Evolutionary conservation across 2,329 filamentous ascomycete genomes (phyloP).

Genomic region (Trichophaea hybrida): DNA sequence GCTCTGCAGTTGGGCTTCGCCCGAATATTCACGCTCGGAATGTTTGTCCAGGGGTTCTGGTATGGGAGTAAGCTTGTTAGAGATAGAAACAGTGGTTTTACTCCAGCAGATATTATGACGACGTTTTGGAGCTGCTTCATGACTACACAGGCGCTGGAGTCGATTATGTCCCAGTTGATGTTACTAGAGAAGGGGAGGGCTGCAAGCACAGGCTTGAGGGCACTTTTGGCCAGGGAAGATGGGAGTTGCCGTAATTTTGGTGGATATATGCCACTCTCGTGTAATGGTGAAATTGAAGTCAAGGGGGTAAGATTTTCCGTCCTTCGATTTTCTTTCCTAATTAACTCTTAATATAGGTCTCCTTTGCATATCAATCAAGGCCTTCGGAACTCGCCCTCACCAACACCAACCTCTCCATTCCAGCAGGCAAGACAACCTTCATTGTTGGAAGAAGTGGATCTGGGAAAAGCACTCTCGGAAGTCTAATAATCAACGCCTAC

Average conservation of each 20-base stretch:
- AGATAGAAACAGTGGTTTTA: constrained; percentile 37
- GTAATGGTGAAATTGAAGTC: constrained; percentile 55
- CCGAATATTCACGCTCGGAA: constrained; percentile 56
- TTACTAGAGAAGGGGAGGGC: constrained; percentile 65
- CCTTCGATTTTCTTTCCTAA: neutral
- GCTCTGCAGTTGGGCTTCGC: constrained; percentile 59
- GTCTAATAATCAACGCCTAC: constrained; percentile 68
- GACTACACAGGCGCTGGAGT: constrained; percentile 60
- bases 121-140: constrained; percentile 73
- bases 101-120: constrained; percentile 52
- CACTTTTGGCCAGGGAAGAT: constrained; percentile 9
- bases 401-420: constrained; percentile 52
- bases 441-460: constrained; percentile 77
- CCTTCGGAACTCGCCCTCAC: constrained; percentile 45
- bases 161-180: constrained; percentile 61
- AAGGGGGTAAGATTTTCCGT: constrained; percentile 42
- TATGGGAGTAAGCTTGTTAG: constrained; percentile 61
- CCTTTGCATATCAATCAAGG: constrained; percentile 66
- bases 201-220: constrained; percentile 50
- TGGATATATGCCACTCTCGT: constrained; percentile 32
- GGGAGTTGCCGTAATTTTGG: constrained; percentile 9
- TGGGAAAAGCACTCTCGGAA: constrained; percentile 78
- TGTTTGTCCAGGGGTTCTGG: constrained; percentile 86
- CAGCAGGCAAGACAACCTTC: constrained; percentile 58
- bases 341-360: constrained; percentile 40